Evolutionary conservation across 352 stramenopile species (phyloP).

Genomic region (Globisporangium apiculatum): DNA sequence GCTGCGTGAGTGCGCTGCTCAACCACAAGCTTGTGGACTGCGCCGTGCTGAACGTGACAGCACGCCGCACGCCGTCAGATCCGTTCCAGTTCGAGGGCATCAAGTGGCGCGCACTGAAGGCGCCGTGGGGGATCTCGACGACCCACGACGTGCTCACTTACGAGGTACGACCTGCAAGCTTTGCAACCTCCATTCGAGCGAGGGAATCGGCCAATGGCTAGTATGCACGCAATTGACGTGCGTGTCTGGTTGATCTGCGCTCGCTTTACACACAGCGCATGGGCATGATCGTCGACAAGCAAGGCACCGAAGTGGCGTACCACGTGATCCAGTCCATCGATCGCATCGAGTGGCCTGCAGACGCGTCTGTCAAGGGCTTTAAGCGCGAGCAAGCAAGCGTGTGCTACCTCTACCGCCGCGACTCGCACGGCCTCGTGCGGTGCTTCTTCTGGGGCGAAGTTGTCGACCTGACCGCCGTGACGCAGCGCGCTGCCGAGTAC

Average conservation of each 20-base stretch:
- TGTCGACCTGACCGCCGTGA: constrained; percentile 15
- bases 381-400: constrained; percentile 25
- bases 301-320: constrained; percentile 14
- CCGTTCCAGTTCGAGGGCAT: constrained; percentile 43
- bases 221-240: no score
- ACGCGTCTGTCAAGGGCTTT: constrained; percentile 20
- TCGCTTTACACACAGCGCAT: constrained; percentile 1
- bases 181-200: no score
- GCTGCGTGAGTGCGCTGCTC: constrained; percentile 25
- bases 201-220: no score
- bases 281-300: constrained; percentile 5
- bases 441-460: constrained; percentile 26
- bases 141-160: constrained; percentile 26
- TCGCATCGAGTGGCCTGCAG: constrained; percentile 12
- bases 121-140: constrained; percentile 17
- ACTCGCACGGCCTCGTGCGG: constrained; percentile 19
- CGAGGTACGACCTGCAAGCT: background rate
- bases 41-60: constrained; percentile 22
- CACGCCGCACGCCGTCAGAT: constrained; percentile 19
- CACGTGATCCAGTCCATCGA: constrained; percentile 19
- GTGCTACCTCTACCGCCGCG: constrained; percentile 30
- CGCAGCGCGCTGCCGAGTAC: constrained; percentile 10
- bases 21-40: constrained; percentile 28
- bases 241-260: no score
- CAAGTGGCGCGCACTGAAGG: constrained; percentile 32